These are phyloP conservation scores for Aegilops speltoides DNA, from an alignment of 176 grass and related monocot species.

Conservation along the genomic window DNA sequence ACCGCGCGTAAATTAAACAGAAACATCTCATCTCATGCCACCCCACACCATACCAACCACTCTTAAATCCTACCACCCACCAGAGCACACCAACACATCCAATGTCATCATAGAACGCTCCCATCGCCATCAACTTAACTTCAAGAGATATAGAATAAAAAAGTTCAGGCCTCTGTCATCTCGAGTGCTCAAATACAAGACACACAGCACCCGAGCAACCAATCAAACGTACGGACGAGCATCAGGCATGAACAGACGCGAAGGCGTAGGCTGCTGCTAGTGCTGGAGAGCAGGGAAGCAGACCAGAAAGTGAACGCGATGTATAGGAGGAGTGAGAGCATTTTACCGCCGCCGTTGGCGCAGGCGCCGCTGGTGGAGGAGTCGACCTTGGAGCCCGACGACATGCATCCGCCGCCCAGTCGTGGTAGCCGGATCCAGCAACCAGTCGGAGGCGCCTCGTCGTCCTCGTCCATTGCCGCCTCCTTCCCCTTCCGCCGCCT, in stretches of 20 bases:
- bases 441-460: constrained; percentile 44
- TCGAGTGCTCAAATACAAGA: constrained; percentile 11
- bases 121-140: constrained; percentile 25
- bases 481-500: constrained; percentile 38
- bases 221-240: neutral
- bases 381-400: constrained; percentile 86
- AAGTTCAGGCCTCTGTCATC: neutral
- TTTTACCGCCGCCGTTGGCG: constrained; percentile 52
- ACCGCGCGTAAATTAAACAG: constrained; percentile 19
- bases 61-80: constrained; percentile 37
- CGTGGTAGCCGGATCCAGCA: constrained; percentile 89
- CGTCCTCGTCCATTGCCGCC: constrained; percentile 28
- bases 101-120: constrained; percentile 29
- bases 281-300: neutral
- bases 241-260: neutral
- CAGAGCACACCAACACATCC: constrained; percentile 44
- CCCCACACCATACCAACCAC: constrained; percentile 40
- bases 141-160: neutral
- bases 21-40: constrained; percentile 11
- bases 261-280: neutral
- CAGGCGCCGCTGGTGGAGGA: constrained; percentile 58
- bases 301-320: neutral
- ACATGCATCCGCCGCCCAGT: constrained; percentile 64
- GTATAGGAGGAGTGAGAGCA: constrained; percentile 5
- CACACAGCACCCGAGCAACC: neutral